Evolutionary conservation across 2,329 filamentous ascomycete species (phyloP), one percentile per base, ranked within the genome.

Genomic region (Trichoderma hamatum): DNA sequence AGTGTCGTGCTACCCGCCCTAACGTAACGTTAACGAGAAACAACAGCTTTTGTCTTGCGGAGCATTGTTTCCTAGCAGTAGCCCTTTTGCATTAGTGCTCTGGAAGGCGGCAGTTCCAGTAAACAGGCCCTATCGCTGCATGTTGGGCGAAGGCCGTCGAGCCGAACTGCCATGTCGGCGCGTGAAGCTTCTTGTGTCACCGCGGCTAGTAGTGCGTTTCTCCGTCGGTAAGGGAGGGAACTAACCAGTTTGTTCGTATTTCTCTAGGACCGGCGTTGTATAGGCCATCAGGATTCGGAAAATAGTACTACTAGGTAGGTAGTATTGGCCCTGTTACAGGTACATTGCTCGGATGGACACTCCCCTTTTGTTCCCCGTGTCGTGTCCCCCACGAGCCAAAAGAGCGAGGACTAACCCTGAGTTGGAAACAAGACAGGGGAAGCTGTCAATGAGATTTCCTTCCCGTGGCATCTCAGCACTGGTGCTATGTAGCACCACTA

Each of bases 1-100:
- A 43, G 30, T 60, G 65, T 59, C 55, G 46, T 67, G 28, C 52
- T 60, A 60, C 55, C 52, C 36, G 43, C 36, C 55, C 55, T 60
- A 56, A 67, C 55, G 65, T 59, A 67, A 59, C 54, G n/a, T 46
- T 26, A 14, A 46, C 28, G 36, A 43, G 54, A 36, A 30, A 30
- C 64, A 30, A 67, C 43, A 51, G 54, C 36, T 39, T 46, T 14
- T 24, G 30, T 59, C 39, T 14, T 13, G 5, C 46, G 19, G n/a
- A 21, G 46, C 21, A 36, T 49, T 49, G 30, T 24, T 68, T 61
- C 39, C 32, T 39, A 32, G 26, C 46, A 43, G 55, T n/a, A 51
- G 19, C 39, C 54, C 56, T 49, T 24, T 16, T 43, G 34, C 28
- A 36, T 16, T 51, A 26, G 54, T 36, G 7, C 49, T 55, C 32